Conservation (phyloP, 495 filamentous ascomycete species). For the Penicillium salamii region DNA sequence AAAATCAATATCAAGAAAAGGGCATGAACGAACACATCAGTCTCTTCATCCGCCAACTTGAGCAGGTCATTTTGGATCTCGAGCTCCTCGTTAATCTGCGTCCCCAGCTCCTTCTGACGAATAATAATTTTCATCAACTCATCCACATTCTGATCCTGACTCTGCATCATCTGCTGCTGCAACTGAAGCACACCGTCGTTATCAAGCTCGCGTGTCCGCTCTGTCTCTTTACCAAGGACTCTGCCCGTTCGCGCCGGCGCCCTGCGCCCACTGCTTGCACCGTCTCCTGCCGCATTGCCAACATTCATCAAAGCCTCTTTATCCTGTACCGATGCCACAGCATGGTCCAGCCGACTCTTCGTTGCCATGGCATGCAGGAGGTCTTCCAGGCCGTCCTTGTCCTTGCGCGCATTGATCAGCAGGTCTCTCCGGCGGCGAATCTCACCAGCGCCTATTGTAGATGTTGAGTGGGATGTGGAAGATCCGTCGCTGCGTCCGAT, state of each 20-base stretch:
- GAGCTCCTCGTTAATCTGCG: constrained; percentile 81
- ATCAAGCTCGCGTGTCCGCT: constrained; percentile 81
- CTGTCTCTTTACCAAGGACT: constrained; percentile 86
- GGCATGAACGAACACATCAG: constrained; percentile 49
- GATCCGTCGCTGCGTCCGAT: constrained; percentile 20
- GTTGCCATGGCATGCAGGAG: constrained; percentile 69
- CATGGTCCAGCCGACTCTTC: constrained; percentile 47
- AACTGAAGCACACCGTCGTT: constrained; percentile 86
- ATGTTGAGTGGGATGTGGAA: constrained; percentile 1
- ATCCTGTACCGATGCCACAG: constrained; percentile 51
- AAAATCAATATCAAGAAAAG: background rate
- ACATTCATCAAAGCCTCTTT: constrained; percentile 50
- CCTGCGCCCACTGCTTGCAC: constrained; percentile 15
- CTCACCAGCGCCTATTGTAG: constrained; percentile 79
- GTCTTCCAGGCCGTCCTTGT: constrained; percentile 83
- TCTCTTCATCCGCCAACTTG: constrained; percentile 70
- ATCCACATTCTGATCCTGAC: constrained; percentile 81
- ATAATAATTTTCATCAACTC: constrained; percentile 72
- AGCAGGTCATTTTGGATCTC: constrained; percentile 82
- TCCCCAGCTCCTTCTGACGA: constrained; percentile 81
- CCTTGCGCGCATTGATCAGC: constrained; percentile 71
- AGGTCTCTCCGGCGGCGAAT: constrained; percentile 76
- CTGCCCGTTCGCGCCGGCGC: constrained; percentile 49
- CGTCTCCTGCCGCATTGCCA: constrained; percentile 5
- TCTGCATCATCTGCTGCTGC: constrained; percentile 76